Percentiles rank a stretch among this genome's conserved stretches.
Conservation (phyloP, 352 stramenopile genomes). For the Elongisporangium anandrum region DNA sequence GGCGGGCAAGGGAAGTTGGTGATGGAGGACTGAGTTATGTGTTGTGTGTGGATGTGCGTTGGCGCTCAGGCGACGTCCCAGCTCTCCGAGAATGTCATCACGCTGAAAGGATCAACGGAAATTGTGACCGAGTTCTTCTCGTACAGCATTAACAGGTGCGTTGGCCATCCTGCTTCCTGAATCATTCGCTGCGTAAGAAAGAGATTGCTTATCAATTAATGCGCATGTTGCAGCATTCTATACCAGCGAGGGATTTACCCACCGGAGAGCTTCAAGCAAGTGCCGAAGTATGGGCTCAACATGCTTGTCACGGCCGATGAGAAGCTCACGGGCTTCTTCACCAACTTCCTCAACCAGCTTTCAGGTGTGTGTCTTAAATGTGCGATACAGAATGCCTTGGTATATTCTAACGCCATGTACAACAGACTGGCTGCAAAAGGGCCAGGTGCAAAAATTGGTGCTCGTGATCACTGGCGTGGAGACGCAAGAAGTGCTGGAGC, state of each 20-base stretch:
- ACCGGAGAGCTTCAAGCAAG: slow-evolving; percentile 96
- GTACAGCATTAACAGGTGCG: slow-evolving; percentile 97
- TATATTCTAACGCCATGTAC: background rate
- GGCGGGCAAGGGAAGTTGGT: background rate
- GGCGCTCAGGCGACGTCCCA: slow-evolving; percentile 51
- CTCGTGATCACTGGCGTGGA: slow-evolving; percentile 98
- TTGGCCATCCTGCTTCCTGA: slow-evolving; percentile 1
- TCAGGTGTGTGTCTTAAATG: slow-evolving; percentile 56
- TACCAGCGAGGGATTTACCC: slow-evolving; percentile 98
- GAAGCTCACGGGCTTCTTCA: slow-evolving; percentile 94
- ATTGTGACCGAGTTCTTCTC: slow-evolving; percentile 99
- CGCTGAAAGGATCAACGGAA: slow-evolving; percentile 97
- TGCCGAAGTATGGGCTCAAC: slow-evolving; percentile 97
- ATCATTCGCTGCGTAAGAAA: slow-evolving; percentile 2
- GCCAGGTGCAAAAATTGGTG: slow-evolving; percentile 96
- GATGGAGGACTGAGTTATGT: no score
- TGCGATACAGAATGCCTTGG: no score
- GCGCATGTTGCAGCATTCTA: slow-evolving; percentile 72
- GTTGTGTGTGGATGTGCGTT: no score
- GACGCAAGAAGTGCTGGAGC: slow-evolving; percentile 95
- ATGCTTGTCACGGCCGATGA: slow-evolving; percentile 98
- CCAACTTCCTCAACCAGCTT: slow-evolving; percentile 90
- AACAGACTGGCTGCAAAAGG: slow-evolving; percentile 92
- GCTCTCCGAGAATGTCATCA: slow-evolving; percentile 93
- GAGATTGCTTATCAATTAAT: slow-evolving; percentile 5